Evolutionary conservation across 257 asterid genomes (phyloP), one percentile per base, ranked within the genome.

Genomic region (Knoxia roxburghii): DNA sequence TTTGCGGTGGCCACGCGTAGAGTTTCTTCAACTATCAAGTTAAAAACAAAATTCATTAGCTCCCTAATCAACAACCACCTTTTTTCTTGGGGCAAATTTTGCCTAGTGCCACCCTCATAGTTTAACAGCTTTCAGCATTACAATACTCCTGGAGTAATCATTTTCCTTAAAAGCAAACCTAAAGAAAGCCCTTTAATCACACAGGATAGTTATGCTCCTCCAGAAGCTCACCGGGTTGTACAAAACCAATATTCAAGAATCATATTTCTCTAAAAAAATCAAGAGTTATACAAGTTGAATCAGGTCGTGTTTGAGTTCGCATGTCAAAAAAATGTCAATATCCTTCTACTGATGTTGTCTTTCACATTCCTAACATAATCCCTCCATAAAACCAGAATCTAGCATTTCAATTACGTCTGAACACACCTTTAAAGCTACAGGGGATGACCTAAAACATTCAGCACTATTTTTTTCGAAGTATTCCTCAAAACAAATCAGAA

Each of bases 401-500:
- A 57, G 12, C 1, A 18, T 48, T 45, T 48, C 52, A 15, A 15
- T 48, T 15, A 48, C 52, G 17, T 23, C 18, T 48, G 2, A 7
- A 48, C n/a, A n/a, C n/a, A n/a, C n/a, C n/a, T n/a, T n/a, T n/a
- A n/a, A n/a, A n/a, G n/a, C n/a, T n/a, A n/a, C n/a, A n/a, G n/a
- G n/a, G n/a, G 52, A 48, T 15, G 52, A 48, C 21, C 17, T 15
- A n/a, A n/a, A n/a, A n/a, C n/a, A n/a, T n/a, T n/a, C 24, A 2
- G 53, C 68, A 62, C 17, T 20, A 43, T 37, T 67, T 29, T 67
- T 67, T 37, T 33, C 49, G 29, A 18, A 67, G 4, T 3, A n/a
- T 67, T 56, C 27, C 53, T 20, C 17, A 40, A 41, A 33, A 7
- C n/a, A n/a, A 21, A 7, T 23, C 35, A n/a, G 7, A 11, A 24